These are phyloP conservation scores for Colletotrichum lini DNA, from an alignment of 2,329 filamentous ascomycete species.

Conservation along the genomic window DNA sequence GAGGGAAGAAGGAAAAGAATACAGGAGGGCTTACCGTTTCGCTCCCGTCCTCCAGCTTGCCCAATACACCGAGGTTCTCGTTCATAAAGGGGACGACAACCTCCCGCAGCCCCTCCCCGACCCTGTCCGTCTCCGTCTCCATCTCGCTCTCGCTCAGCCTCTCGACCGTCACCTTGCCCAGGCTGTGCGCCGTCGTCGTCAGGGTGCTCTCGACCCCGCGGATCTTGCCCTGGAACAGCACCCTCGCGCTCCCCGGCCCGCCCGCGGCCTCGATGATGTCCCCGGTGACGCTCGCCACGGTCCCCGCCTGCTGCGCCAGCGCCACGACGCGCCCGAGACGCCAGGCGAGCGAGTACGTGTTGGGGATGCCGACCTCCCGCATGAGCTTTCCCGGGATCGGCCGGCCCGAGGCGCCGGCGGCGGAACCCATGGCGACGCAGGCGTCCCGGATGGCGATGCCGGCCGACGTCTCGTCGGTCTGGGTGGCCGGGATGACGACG, in stretches of 20 bases:
- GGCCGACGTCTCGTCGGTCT: slow-evolving; percentile 43
- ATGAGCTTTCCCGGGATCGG: slow-evolving; percentile 52
- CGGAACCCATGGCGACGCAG: slow-evolving; percentile 49
- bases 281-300: slow-evolving; percentile 57
- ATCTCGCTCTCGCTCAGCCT: slow-evolving; percentile 56
- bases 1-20: neutral
- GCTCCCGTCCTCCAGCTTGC: slow-evolving; percentile 42
- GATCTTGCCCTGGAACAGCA: slow-evolving; percentile 50
- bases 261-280: slow-evolving; percentile 57
- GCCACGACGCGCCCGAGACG: slow-evolving; percentile 66
- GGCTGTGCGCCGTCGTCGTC: slow-evolving; percentile 57
- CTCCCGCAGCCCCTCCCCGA: slow-evolving; percentile 44
- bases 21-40: slow-evolving; percentile 43
- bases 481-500: slow-evolving; percentile 44
- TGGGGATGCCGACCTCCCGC: slow-evolving; percentile 51
- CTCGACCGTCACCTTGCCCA: slow-evolving; percentile 58
- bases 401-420: slow-evolving; percentile 52
- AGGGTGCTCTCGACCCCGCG: slow-evolving; percentile 56
- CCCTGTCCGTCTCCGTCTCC: slow-evolving; percentile 49
- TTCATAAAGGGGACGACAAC: slow-evolving; percentile 44
- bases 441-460: slow-evolving; percentile 47
- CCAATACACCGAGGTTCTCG: slow-evolving; percentile 42
- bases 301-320: slow-evolving; percentile 58
- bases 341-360: slow-evolving; percentile 57
- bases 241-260: slow-evolving; percentile 46